Evolutionary conservation across 371 early-diverging fungal genomes (phyloP).

Genomic region (Dentiscutata heterogama): DNA sequence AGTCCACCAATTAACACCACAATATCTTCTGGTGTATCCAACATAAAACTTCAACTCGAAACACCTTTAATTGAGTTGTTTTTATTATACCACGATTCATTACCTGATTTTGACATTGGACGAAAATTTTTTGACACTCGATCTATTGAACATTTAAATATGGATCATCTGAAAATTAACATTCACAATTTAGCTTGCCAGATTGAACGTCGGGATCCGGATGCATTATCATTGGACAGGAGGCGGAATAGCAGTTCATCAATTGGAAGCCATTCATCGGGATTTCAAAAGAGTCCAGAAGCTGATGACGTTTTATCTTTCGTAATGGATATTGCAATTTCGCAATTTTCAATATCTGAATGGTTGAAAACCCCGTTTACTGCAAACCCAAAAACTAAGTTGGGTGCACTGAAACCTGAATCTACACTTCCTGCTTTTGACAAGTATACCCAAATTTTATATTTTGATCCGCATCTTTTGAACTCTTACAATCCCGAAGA

Average conservation of each 20-base stretch:
- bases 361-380: conserved; percentile 48
- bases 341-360: conserved; percentile 50
- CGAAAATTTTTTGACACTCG: conserved; percentile 49
- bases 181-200: conserved; percentile 55
- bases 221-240: conserved; percentile 1
- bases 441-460: conserved; percentile 52
- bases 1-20: background rate
- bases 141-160: conserved; percentile 47
- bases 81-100: conserved; percentile 54
- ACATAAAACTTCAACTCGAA: conserved; percentile 60
- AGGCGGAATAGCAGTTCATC: conserved; percentile 39
- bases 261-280: background rate
- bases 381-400: background rate
- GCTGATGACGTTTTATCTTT: conserved; percentile 34
- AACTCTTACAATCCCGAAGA: conserved; percentile 32
- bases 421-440: conserved; percentile 48
- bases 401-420: background rate
- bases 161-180: conserved; percentile 60
- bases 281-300: conserved; percentile 22
- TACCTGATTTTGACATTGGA: conserved; percentile 48
- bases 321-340: conserved; percentile 51
- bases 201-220: conserved; percentile 52
- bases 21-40: conserved; percentile 50
- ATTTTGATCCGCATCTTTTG: conserved; percentile 50
- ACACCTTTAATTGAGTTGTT: conserved; percentile 59